A percentile compares a stretch with the other conserved stretches of the same genome.
Evolutionary conservation across 1,139 yeast genomes (phyloP).

Genomic region (Hyphopichia fennica): DNA sequence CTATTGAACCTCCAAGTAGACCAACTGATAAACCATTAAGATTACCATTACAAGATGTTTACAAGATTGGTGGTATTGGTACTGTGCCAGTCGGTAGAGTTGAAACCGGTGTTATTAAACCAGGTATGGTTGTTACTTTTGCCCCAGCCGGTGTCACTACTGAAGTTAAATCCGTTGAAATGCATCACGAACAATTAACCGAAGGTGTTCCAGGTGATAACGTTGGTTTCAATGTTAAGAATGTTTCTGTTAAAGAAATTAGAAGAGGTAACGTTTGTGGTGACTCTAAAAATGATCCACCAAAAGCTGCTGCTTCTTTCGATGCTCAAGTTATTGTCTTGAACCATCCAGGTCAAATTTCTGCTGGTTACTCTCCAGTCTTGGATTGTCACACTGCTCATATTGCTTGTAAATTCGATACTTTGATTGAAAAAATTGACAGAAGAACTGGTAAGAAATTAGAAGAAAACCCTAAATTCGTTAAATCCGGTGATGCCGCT

Average conservation of each 20-base stretch:
- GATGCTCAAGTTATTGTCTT: constrained; percentile 86
- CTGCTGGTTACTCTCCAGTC: constrained; percentile 92
- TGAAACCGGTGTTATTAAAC: constrained; percentile 89
- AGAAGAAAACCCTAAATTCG: constrained; percentile 82
- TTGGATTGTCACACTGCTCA: constrained; percentile 95
- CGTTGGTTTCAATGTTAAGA: constrained; percentile 94
- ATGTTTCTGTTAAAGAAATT: constrained; percentile 90
- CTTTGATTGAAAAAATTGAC: constrained; percentile 85
- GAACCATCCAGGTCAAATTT: constrained; percentile 93
- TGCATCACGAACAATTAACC: constrained; percentile 87
- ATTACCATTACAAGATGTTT: constrained; percentile 89
- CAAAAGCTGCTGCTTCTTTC: constrained; percentile 80
- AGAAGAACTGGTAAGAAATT: constrained; percentile 89
- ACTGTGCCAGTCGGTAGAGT: constrained; percentile 95
- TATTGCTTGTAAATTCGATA: constrained; percentile 90
- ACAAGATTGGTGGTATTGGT: constrained; percentile 93
- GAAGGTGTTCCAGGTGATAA: constrained; percentile 94
- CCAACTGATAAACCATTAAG: constrained; percentile 90
- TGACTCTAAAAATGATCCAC: constrained; percentile 95
- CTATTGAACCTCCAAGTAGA: constrained; percentile 82
- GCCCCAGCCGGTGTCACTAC: constrained; percentile 94
- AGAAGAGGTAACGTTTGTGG: constrained; percentile 96
- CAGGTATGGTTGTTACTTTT: constrained; percentile 87
- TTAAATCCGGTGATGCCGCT: constrained; percentile 93
- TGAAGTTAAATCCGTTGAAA: constrained; percentile 91